Conservation (phyloP, 2,329 filamentous ascomycete genomes). For the Aureobasidium sp. region DNA sequence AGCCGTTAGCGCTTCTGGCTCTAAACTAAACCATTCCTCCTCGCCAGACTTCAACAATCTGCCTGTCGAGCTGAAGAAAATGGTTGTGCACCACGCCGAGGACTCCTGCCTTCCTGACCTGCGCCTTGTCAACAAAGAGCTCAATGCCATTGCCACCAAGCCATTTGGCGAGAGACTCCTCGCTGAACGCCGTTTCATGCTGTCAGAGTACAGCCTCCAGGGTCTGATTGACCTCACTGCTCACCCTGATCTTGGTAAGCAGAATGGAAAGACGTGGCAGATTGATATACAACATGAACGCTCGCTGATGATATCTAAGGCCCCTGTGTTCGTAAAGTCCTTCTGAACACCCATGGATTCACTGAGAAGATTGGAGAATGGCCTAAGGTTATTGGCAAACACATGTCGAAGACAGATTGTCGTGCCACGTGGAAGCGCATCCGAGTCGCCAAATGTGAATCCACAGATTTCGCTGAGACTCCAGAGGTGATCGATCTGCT, state of each 20-base stretch:
- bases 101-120: neutral
- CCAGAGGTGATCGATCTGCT: neutral
- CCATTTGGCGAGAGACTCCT: neutral
- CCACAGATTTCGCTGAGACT: neutral
- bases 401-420: neutral
- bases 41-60: neutral
- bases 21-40: no score
- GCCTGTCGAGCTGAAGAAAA: neutral
- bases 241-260: neutral
- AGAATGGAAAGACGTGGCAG: no score
- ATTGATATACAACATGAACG: neutral
- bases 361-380: neutral
- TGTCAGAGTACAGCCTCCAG: neutral
- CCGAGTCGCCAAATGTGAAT: no score
- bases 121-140: neutral
- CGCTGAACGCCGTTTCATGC: neutral
- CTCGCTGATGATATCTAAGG: neutral
- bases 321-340: neutral
- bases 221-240: constrained; percentile 1
- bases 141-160: neutral
- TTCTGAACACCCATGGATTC: neutral
- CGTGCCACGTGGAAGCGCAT: neutral
- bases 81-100: neutral
- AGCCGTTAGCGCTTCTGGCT: no score
- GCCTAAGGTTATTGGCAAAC: neutral